Evolutionary conservation across 176 grass and related monocot genomes (phyloP).

Genomic region (Ampelocalamus luodianensis): DNA sequence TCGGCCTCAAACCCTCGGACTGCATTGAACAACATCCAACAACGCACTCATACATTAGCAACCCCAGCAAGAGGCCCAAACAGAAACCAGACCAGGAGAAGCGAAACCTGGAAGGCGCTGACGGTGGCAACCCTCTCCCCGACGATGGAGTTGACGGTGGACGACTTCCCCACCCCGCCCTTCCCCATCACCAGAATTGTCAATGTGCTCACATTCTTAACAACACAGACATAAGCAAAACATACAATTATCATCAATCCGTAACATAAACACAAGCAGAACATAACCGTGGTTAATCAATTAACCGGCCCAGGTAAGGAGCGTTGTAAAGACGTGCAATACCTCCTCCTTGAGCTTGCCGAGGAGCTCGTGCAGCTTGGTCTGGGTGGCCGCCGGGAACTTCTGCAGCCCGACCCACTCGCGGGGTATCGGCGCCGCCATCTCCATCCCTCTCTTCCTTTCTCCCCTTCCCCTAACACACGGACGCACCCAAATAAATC

Average conservation of each 20-base stretch:
- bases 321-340: constrained; percentile 1
- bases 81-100: neutral
- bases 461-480: constrained; percentile 26
- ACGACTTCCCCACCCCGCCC: constrained; percentile 94
- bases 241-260: neutral
- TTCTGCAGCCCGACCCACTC: constrained; percentile 83
- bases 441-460: constrained; percentile 21
- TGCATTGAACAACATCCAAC: constrained; percentile 38
- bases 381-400: constrained; percentile 84
- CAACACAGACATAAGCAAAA: constrained; percentile 32
- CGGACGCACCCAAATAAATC: constrained; percentile 27
- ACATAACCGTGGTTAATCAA: neutral
- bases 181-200: constrained; percentile 97
- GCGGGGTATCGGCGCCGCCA: constrained; percentile 66
- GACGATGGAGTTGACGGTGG: constrained; percentile 86
- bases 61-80: neutral
- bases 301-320: neutral
- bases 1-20: constrained; percentile 91
- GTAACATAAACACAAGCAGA: neutral
- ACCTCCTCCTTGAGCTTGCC: constrained; percentile 85
- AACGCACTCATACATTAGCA: neutral
- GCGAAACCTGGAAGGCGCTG: constrained; percentile 88
- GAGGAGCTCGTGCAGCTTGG: constrained; percentile 83
- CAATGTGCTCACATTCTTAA: constrained; percentile 83
- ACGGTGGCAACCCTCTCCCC: constrained; percentile 84